Evolutionary conservation across 768 basidiomycete species (phyloP).

Genomic region (Agrocybe pediades): DNA sequence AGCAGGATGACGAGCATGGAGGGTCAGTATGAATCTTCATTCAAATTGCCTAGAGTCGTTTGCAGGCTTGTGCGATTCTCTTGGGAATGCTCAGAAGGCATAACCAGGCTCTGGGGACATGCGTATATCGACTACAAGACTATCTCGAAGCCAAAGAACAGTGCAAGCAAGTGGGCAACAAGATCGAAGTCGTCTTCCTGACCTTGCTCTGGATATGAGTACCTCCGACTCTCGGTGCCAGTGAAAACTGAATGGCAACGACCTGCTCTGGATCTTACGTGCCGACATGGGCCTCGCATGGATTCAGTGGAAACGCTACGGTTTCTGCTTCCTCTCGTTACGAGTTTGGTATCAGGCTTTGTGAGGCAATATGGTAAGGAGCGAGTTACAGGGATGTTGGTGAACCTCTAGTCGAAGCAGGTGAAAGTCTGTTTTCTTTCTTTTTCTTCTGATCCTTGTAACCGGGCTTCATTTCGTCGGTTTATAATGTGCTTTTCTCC

Average conservation of each 20-base stretch:
- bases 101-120: constrained; percentile 92
- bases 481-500: background rate
- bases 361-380: constrained; percentile 76
- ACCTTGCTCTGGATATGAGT: constrained; percentile 84
- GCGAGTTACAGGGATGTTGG: constrained; percentile 69
- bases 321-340: constrained; percentile 88
- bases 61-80: constrained; percentile 90
- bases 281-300: constrained; percentile 78
- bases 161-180: constrained; percentile 69
- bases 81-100: constrained; percentile 89
- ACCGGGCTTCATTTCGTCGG: too few relatives aligned
- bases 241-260: constrained; percentile 58
- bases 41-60: too few relatives aligned
- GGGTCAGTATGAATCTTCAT: too few relatives aligned
- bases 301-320: constrained; percentile 83
- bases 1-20: too few relatives aligned
- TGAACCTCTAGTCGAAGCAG: constrained; percentile 75
- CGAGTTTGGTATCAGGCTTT: constrained; percentile 72
- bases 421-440: constrained; percentile 62
- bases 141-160: constrained; percentile 93
- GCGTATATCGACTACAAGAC: constrained; percentile 85
- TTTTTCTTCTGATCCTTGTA: too few relatives aligned
- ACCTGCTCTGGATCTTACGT: constrained; percentile 88
- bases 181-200: constrained; percentile 72
- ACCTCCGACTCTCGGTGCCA: constrained; percentile 71